phyloP scores from a whole-genome alignment of 768 basidiomycete genomes.

The Lactarius pseudohatsudake region DNA sequence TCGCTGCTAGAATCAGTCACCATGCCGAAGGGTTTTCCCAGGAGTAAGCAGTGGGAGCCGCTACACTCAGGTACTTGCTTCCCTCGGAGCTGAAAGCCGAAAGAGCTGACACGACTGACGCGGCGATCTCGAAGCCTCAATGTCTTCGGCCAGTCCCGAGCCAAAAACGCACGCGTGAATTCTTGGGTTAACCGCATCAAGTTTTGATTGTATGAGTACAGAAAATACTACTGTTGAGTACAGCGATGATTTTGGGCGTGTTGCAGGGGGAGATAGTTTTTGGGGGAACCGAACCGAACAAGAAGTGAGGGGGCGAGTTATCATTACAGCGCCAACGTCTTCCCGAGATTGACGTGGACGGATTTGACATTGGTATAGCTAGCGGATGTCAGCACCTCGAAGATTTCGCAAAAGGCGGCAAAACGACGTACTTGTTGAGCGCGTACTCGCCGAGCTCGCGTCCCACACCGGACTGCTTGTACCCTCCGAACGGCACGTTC shows the following conservation, averaged over 20 bases:
- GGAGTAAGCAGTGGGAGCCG: too few relatives aligned
- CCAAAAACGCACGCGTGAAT: neutral
- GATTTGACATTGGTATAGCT: conserved; percentile 29
- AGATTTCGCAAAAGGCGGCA: too few relatives aligned
- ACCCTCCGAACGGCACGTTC: conserved; percentile 63
- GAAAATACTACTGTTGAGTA: neutral
- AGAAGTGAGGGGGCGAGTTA: neutral
- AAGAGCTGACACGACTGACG: too few relatives aligned
- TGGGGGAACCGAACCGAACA: neutral
- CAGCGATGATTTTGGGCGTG: neutral
- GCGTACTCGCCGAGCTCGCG: conserved; percentile 63
- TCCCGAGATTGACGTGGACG: conserved; percentile 27
- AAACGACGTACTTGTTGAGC: conserved; percentile 33
- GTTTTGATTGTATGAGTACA: neutral
- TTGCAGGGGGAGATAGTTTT: neutral
- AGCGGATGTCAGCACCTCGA: neutral
- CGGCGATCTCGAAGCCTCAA: too few relatives aligned
- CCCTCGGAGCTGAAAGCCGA: neutral
- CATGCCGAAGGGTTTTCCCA: too few relatives aligned
- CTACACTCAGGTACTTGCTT: neutral
- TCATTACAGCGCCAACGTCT: neutral
- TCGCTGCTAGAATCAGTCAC: too few relatives aligned
- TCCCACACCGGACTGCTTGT: conserved; percentile 70
- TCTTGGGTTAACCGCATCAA: neutral
- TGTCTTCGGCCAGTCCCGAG: neutral